Percentiles rank a stretch among this genome's conserved stretches.
These are phyloP conservation scores for Forsythia suspensa DNA, from an alignment of 257 asterid species.

Conservation along the genomic window DNA sequence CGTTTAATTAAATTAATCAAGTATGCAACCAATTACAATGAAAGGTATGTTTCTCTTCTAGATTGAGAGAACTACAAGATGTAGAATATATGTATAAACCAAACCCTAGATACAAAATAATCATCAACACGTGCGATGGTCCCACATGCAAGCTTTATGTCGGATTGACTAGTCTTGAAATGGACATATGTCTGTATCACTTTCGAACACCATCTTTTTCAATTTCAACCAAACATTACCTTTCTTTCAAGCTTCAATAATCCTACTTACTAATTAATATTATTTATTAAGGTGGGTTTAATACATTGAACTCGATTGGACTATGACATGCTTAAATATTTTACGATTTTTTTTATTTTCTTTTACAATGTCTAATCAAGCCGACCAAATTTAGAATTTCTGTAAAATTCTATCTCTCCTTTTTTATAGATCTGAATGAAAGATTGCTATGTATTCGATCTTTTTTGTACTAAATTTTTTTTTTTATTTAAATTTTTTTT, in stretches of 20 bases:
- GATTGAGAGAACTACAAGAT: background rate
- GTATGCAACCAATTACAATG: conserved; percentile 21
- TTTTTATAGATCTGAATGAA: too few species aligned
- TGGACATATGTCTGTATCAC: conserved; percentile 59
- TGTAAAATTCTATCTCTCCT: too few species aligned
- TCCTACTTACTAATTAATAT: background rate
- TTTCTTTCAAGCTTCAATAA: background rate
- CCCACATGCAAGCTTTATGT: conserved; percentile 71
- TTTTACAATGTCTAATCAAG: too few species aligned
- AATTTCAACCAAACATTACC: background rate
- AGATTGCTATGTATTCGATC: too few species aligned
- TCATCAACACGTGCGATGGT: conserved; percentile 65
- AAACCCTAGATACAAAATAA: conserved; percentile 25
- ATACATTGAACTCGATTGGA: background rate
- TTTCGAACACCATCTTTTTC: conserved; percentile 44
- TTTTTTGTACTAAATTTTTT: too few species aligned
- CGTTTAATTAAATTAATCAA: background rate
- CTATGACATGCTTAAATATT: background rate
- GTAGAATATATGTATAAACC: background rate
- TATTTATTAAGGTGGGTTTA: background rate
- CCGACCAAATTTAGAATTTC: too few species aligned
- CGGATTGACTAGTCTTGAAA: conserved; percentile 54
- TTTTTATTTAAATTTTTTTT: too few species aligned
- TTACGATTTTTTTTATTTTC: background rate
- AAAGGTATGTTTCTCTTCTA: background rate